phyloP scores from a whole-genome alignment of 106 monocot genomes.

The Dendrobium officinale region DNA sequence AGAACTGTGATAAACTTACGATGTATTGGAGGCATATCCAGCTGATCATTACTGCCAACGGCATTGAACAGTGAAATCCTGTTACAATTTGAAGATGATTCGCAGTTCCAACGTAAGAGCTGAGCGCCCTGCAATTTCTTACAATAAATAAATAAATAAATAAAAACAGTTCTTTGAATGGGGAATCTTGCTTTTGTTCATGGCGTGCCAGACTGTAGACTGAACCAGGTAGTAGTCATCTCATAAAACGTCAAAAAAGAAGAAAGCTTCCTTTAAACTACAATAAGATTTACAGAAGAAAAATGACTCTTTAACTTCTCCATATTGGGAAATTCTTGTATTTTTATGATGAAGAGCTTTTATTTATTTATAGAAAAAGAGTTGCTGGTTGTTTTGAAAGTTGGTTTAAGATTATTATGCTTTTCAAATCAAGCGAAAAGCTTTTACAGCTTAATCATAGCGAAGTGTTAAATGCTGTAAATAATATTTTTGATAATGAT shows the following conservation, averaged over 20 bases:
- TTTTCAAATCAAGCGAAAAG: too few species aligned
- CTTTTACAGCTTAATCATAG: too few species aligned
- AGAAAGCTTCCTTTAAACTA: background rate
- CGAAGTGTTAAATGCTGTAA: too few species aligned
- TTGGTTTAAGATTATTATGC: background rate
- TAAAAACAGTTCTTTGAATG: too few species aligned
- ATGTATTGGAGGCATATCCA: background rate
- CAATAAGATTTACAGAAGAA: background rate
- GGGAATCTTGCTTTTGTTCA: background rate
- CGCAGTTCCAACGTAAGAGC: background rate
- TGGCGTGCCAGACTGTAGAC: background rate
- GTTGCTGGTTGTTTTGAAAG: background rate
- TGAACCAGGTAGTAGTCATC: background rate
- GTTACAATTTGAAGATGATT: background rate
- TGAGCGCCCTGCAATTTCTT: slow-evolving; percentile 2
- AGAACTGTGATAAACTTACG: background rate
- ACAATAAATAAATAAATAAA: background rate
- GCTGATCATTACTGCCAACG: background rate
- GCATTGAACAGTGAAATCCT: background rate
- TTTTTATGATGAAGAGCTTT: background rate
- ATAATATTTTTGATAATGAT: too few species aligned
- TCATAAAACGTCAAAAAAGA: background rate
- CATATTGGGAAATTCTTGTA: background rate
- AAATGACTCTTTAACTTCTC: background rate
- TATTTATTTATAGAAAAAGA: background rate